Conservation (phyloP, 176 grass and related monocot species). For the Aegilops tauschii region DNA sequence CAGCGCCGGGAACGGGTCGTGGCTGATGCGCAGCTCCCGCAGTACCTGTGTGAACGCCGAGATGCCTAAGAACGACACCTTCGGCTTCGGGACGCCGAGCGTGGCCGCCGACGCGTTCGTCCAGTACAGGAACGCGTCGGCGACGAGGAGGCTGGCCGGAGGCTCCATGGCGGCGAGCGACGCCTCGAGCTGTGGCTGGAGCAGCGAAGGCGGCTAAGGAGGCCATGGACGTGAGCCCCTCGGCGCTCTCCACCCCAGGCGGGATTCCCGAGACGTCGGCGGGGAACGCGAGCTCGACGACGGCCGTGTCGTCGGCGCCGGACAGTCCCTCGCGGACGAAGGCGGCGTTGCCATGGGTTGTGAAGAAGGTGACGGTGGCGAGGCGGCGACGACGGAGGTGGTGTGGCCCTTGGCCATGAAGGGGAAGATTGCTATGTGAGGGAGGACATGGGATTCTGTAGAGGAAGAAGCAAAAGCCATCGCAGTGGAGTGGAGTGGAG, state of each 20-base stretch:
- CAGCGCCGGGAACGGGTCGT: constrained; percentile 38
- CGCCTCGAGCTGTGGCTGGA: constrained; percentile 38
- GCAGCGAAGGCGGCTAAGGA: constrained; percentile 46
- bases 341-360: constrained; percentile 47
- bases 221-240: constrained; percentile 41
- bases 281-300: constrained; percentile 57
- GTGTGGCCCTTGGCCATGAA: constrained; percentile 77
- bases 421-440: constrained; percentile 61
- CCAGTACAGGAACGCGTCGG: constrained; percentile 62
- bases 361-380: constrained; percentile 62
- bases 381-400: constrained; percentile 41
- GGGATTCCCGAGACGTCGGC: constrained; percentile 23
- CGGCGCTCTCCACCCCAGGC: constrained; percentile 51
- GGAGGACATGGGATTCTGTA: not conserved
- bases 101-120: constrained; percentile 14
- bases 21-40: not conserved
- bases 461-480: constrained; percentile 10
- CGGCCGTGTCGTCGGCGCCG: not conserved
- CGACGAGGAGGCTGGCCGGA: constrained; percentile 38
- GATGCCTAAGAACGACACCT: constrained; percentile 40
- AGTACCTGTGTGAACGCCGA: constrained; percentile 40
- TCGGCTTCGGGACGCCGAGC: constrained; percentile 42
- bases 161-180: constrained; percentile 23
- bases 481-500: not conserved
- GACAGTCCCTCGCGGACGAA: constrained; percentile 50